phyloP scores from a whole-genome alignment of 805 yeast species.

The Torulaspora indica region DNA sequence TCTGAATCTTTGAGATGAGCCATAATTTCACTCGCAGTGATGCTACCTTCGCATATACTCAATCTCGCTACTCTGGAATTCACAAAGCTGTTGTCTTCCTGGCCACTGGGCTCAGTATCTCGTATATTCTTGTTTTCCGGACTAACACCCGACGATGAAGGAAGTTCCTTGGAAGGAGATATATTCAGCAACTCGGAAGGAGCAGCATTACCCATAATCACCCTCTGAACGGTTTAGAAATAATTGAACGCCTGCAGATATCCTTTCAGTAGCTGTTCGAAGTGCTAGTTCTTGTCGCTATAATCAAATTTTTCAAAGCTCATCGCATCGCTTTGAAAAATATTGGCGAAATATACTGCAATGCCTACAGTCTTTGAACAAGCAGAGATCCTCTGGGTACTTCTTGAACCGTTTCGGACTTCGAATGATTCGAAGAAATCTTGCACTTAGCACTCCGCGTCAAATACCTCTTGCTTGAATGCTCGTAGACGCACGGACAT shows the following conservation, averaged over 20 bases:
- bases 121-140: not conserved
- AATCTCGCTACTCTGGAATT: constrained; percentile 26
- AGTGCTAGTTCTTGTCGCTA: not conserved
- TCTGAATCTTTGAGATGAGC: constrained; percentile 5
- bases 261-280: too few species aligned
- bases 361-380: not conserved
- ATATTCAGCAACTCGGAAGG: constrained; percentile 13
- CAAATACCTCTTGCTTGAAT: too few species aligned
- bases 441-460: too few species aligned
- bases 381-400: too few species aligned
- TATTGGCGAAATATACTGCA: not conserved
- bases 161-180: constrained; percentile 12
- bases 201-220: constrained; percentile 7
- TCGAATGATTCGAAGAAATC: too few species aligned
- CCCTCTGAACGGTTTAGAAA: not conserved
- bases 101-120: not conserved
- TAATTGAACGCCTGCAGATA: not conserved
- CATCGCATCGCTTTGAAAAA: not conserved
- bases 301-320: not conserved
- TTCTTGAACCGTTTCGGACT: too few species aligned
- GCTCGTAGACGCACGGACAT: too few species aligned
- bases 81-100: constrained; percentile 12
- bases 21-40: constrained; percentile 13
- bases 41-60: constrained; percentile 24
- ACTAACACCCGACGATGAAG: not conserved